Evolutionary conservation across 495 filamentous ascomycete species (phyloP).

Genomic region (Daldinia loculata): DNA sequence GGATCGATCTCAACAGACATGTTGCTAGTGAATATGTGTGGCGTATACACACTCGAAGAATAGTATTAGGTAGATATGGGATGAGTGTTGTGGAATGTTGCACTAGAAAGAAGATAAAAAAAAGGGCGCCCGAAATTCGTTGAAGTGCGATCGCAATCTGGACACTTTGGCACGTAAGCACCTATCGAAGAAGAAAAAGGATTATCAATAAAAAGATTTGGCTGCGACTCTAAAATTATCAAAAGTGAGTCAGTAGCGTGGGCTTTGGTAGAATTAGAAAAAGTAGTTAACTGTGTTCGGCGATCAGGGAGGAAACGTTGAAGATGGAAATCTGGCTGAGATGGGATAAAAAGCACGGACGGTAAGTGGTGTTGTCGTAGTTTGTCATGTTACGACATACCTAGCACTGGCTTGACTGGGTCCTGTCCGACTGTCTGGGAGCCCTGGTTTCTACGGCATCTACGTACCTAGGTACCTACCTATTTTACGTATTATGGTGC

Average conservation of each 20-base stretch:
- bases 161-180: constrained; percentile 6
- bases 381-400: constrained; percentile 42
- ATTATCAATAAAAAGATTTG: constrained; percentile 36
- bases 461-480: neutral
- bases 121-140: constrained; percentile 19
- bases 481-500: neutral
- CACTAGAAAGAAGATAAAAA: constrained; percentile 5
- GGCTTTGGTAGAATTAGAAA: constrained; percentile 12
- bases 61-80: constrained; percentile 1
- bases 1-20: constrained; percentile 98
- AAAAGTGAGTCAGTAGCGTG: neutral
- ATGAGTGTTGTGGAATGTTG: constrained; percentile 1
- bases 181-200: constrained; percentile 4
- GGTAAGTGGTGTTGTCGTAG: constrained; percentile 30
- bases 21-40: constrained; percentile 42
- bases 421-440: constrained; percentile 32
- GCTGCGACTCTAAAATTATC: constrained; percentile 13
- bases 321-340: constrained; percentile 36
- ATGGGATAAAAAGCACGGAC: constrained; percentile 34
- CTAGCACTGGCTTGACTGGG: constrained; percentile 17
- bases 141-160: constrained; percentile 28
- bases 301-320: constrained; percentile 22
- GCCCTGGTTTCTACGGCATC: constrained; percentile 15
- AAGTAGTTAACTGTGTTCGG: constrained; percentile 4
- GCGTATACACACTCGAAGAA: constrained; percentile 9